Evolutionary conservation across 805 yeast genomes (phyloP), one percentile per base, ranked within the genome.

Genomic region (Kuraishia cidri): DNA sequence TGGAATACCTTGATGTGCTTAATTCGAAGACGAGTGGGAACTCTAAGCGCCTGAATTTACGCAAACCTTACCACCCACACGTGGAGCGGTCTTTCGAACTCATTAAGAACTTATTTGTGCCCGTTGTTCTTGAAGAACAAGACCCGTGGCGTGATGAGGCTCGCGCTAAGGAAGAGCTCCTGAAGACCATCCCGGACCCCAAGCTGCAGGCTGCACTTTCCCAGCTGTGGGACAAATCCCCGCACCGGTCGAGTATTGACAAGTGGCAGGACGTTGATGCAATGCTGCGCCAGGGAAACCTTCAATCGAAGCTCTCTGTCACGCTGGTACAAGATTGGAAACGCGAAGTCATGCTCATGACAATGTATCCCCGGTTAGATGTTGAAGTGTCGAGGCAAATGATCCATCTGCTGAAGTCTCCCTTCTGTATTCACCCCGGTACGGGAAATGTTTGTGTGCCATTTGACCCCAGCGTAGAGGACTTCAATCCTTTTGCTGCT

Each of bases 401-500:
- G 48, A 85, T 79, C 58, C 98, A 92, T 63, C 76, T 92, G 58
- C 69, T 92, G 46, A 92, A 92, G 52, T 83, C 97, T 2, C 98
- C 98, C 12, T 92, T 92, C 54, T 90, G 97, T 62, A 78, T 92
- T 27, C 98, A 92, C 54, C 98, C 98, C 2, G 79, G 86, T 2
- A 92, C 98, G 0, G 96, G 96, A 6, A 81, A 84, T 46, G 83
- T 92, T 3, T 92, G 97, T 72, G 95, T 92, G 6, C 96, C 97
- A 0, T 80, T 74, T 41, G 75, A 73, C 44, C 76, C 79, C 1
- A 35, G 36, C 0, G 49, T 40, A 4, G 49, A 58, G 25, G 75
- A 75, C 4, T 92, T 90, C 48, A 75, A 80, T 45, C 97, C 97
- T 2, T 69, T 70, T 41, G 63, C 61, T 9, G 88, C 94, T 2